Evolutionary conservation across 2,329 filamentous ascomycete species (phyloP).

Genomic region (Thielaviopsis punctulata): DNA sequence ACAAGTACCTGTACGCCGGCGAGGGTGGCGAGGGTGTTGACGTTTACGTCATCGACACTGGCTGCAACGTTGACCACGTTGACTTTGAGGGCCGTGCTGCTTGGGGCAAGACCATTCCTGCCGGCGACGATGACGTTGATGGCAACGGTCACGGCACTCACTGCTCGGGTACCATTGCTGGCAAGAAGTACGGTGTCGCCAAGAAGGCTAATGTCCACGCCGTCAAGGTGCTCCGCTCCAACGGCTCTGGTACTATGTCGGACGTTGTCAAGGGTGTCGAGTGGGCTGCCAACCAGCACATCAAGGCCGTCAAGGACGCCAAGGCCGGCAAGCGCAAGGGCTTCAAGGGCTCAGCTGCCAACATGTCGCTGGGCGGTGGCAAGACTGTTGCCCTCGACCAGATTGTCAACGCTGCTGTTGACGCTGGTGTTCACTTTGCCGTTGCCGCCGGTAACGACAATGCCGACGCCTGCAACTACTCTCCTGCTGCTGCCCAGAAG

Average conservation of each 20-base stretch:
- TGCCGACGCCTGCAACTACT: conserved; percentile 98
- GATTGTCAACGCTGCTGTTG: conserved; percentile 85
- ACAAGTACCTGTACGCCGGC: conserved; percentile 88
- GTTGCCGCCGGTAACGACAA: conserved; percentile 98
- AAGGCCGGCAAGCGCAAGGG: conserved; percentile 84
- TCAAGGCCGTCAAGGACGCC: conserved; percentile 55
- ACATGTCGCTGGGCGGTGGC: conserved; percentile 98
- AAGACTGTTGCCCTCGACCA: conserved; percentile 84
- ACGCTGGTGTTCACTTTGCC: conserved; percentile 87
- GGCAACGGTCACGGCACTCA: conserved; percentile 98
- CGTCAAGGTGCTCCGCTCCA: conserved; percentile 95
- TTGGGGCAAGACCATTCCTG: conserved; percentile 94
- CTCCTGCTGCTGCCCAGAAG: conserved; percentile 77
- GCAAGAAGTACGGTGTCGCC: conserved; percentile 97
- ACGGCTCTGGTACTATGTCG: conserved; percentile 95
- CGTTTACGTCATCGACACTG: conserved; percentile 96
- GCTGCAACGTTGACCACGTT: conserved; percentile 82
- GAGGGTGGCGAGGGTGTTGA: conserved; percentile 95
- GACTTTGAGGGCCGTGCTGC: conserved; percentile 91
- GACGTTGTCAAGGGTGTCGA: conserved; percentile 98
- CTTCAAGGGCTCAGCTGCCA: conserved; percentile 97
- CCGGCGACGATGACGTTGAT: conserved; percentile 69
- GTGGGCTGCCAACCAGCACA: conserved; percentile 70
- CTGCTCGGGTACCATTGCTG: conserved; percentile 94
- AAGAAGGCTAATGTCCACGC: conserved; percentile 97